Conservation (phyloP, 305 asterid genomes). For the Fraxinus paxiana region DNA sequence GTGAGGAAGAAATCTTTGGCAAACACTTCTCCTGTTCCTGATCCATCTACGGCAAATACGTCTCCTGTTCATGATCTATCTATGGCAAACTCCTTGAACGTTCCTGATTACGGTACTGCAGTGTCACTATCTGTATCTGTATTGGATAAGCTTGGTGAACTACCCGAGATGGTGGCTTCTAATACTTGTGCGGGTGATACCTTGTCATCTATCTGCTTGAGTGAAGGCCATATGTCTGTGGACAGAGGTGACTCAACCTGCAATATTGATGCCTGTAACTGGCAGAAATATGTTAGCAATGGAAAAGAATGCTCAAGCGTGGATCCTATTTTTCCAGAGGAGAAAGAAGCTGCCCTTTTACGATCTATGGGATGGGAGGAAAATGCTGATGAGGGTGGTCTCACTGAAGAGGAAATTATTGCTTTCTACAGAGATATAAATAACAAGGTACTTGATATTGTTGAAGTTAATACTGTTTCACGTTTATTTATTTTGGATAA, state of each 20-base stretch:
- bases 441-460: conserved; percentile 37
- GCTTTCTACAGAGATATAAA: conserved; percentile 49
- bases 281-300: conserved; percentile 30
- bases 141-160: conserved; percentile 34
- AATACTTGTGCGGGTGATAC: conserved; percentile 33
- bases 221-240: conserved; percentile 28
- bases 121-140: conserved; percentile 1
- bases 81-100: conserved; percentile 20
- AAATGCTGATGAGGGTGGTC: conserved; percentile 68
- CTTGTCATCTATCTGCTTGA: conserved; percentile 25
- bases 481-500: background rate
- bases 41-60: conserved; percentile 13
- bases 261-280: conserved; percentile 27
- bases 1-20: conserved; percentile 48
- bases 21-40: conserved; percentile 32
- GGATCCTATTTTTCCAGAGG: conserved; percentile 52
- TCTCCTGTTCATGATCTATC: conserved; percentile 21
- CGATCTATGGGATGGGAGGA: conserved; percentile 92
- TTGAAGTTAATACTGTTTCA: background rate
- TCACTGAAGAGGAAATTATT: conserved; percentile 83
- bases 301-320: conserved; percentile 36
- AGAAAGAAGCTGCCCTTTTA: conserved; percentile 73
- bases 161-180: conserved; percentile 30
- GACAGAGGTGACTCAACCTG: conserved; percentile 28
- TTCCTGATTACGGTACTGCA: background rate